Evolutionary conservation across 1,284 basidiomycete genomes (phyloP), one percentile per base, ranked within the genome.

Genomic region (Bjerkandera adusta): DNA sequence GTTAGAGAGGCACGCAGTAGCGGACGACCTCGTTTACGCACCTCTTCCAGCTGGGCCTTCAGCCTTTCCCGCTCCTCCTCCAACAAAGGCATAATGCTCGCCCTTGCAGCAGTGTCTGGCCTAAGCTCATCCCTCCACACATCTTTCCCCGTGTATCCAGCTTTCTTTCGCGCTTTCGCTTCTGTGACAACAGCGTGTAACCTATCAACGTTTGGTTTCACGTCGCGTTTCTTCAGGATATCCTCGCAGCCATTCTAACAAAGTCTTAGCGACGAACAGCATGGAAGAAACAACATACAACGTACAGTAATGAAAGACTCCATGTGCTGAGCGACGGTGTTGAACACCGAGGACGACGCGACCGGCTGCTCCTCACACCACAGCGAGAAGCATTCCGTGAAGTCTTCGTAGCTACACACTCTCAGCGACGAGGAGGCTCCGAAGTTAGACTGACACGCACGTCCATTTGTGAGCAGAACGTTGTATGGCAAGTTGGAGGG

Each of bases 391-490:
- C 87, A 89, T 66, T 87, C 82, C 4, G 77, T 70, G 53, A 89
- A 89, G 60, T 89, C 84, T 57, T 88, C 82, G 57, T 81, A 86
- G 38, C 86, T 89, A 43, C 21, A 36, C n/a, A 27, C 5, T 29
- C 25, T n/a, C n/a, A n/a, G n/a, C n/a, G n/a, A n/a, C n/a, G n/a
- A n/a, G 38, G 39, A 41, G 34, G 32, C 13, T 30, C 35, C 25
- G 22, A 22, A 39, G 45, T 7, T 4, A 24, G 16, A 39, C 30
- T 18, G 20, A 29, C 24, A 79, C 85, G 58, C 55, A 87, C 86
- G 84, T 83, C 86, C 87, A 89, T 58, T 88, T 88, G 61, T 85
- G 82, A 3, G 85, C 79, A n/a, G 84, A 76, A 16, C 83, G 73
- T 56, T 85, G 83, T 20, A 86, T 78, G 12, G 86, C 86, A 11